Evolutionary conservation across 768 basidiomycete species (phyloP).

Genomic region (Russula foetens): DNA sequence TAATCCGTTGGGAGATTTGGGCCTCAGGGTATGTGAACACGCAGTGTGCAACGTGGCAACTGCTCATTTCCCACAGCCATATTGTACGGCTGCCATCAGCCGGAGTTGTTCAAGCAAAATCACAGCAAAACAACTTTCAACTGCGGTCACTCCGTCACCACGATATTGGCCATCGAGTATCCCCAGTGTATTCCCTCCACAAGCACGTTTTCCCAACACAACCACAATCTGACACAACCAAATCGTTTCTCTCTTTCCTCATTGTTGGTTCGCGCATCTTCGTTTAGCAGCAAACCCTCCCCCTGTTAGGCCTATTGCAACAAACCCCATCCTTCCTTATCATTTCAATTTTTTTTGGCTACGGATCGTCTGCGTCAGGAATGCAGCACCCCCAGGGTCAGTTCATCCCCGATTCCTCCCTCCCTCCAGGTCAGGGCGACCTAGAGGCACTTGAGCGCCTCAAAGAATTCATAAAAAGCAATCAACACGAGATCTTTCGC

Average conservation of each 20-base stretch:
- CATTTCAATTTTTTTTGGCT: conserved; percentile 15
- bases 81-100: too few relatives aligned
- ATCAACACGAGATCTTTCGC: conserved; percentile 65
- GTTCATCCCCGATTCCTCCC: conserved; percentile 15
- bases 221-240: background rate
- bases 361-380: conserved; percentile 7
- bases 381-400: conserved; percentile 10
- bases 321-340: conserved; percentile 15
- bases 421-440: conserved; percentile 53
- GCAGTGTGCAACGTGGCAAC: background rate
- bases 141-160: conserved; percentile 48
- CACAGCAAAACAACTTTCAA: conserved; percentile 32
- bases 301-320: conserved; percentile 27
- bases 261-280: background rate
- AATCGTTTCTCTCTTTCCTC: background rate
- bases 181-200: background rate
- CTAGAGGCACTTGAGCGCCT: conserved; percentile 69
- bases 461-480: conserved; percentile 61
- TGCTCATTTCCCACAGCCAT: background rate
- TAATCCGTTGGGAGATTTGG: background rate
- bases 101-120: too few relatives aligned
- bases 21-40: background rate
- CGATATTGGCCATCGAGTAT: conserved; percentile 40
- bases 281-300: conserved; percentile 8
- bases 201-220: background rate